Evolutionary conservation across 2,329 filamentous ascomycete species (phyloP).

Genomic region (Clarireedia hainanense): DNA sequence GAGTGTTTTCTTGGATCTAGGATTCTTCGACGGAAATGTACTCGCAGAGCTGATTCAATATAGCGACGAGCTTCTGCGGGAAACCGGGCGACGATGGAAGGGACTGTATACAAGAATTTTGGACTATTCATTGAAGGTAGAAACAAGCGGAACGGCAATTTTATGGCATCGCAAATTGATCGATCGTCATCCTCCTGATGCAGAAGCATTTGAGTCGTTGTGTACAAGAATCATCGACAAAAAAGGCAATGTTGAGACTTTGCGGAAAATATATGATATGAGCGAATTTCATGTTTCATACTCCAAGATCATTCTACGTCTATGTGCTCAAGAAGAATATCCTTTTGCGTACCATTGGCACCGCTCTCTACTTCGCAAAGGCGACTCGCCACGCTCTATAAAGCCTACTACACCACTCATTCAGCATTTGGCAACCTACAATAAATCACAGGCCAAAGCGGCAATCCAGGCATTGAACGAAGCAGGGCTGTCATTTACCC

Average conservation of each 20-base stretch:
- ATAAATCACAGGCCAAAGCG: constrained; percentile 19
- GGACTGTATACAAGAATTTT: constrained; percentile 39
- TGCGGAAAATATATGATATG: constrained; percentile 36
- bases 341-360: constrained; percentile 39
- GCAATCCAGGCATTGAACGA: constrained; percentile 22
- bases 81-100: constrained; percentile 30
- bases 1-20: constrained; percentile 35
- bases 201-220: constrained; percentile 30
- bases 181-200: constrained; percentile 26
- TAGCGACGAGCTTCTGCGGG: constrained; percentile 33
- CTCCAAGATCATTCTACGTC: constrained; percentile 32
- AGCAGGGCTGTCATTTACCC: constrained; percentile 20
- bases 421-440: constrained; percentile 31
- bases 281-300: constrained; percentile 35
- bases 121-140: constrained; percentile 29
- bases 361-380: constrained; percentile 32
- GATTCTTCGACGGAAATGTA: constrained; percentile 27
- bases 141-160: constrained; percentile 14
- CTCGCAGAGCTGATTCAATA: constrained; percentile 33
- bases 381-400: constrained; percentile 35
- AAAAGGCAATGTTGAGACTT: constrained; percentile 27
- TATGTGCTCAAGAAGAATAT: constrained; percentile 32
- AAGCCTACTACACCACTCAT: constrained; percentile 35
- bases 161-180: constrained; percentile 26
- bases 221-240: constrained; percentile 24